These are phyloP conservation scores for Saturnispora dispora DNA, from an alignment of 805 yeast species.

Conservation along the genomic window DNA sequence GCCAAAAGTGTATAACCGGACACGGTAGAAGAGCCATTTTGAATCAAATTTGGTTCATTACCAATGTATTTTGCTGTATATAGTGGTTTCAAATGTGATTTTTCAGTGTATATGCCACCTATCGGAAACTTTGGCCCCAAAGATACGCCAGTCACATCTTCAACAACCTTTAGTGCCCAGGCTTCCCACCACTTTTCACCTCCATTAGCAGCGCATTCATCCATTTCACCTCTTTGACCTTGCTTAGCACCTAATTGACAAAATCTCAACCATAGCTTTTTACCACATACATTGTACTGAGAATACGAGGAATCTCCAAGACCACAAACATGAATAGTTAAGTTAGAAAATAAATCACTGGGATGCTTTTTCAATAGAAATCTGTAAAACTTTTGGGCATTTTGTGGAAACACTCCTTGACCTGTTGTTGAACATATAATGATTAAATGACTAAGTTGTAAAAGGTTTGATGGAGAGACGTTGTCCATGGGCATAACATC, in stretches of 20 bases:
- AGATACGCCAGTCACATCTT: constrained; percentile 3
- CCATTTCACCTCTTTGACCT: constrained; percentile 75
- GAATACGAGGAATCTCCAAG: constrained; percentile 92
- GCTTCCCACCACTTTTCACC: constrained; percentile 66
- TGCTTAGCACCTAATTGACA: constrained; percentile 76
- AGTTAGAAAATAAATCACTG: constrained; percentile 46
- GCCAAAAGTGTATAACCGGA: background rate
- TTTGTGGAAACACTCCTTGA: constrained; percentile 86
- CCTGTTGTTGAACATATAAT: constrained; percentile 86
- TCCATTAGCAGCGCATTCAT: constrained; percentile 74
- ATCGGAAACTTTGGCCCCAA: background rate
- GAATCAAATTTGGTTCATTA: background rate
- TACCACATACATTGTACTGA: constrained; percentile 78
- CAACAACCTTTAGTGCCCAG: constrained; percentile 51
- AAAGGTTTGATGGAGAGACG: constrained; percentile 26
- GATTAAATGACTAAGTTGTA: constrained; percentile 24
- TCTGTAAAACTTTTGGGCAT: constrained; percentile 65
- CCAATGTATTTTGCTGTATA: background rate
- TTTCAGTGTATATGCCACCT: constrained; percentile 3
- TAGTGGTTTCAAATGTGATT: background rate
- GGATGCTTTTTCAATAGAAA: constrained; percentile 60
- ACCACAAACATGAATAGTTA: constrained; percentile 70
- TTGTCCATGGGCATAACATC: constrained; percentile 45
- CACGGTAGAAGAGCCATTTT: background rate
- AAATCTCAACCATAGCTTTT: constrained; percentile 70